Conservation (phyloP, 352 stramenopile species). For the Pythium insidiosum region DNA sequence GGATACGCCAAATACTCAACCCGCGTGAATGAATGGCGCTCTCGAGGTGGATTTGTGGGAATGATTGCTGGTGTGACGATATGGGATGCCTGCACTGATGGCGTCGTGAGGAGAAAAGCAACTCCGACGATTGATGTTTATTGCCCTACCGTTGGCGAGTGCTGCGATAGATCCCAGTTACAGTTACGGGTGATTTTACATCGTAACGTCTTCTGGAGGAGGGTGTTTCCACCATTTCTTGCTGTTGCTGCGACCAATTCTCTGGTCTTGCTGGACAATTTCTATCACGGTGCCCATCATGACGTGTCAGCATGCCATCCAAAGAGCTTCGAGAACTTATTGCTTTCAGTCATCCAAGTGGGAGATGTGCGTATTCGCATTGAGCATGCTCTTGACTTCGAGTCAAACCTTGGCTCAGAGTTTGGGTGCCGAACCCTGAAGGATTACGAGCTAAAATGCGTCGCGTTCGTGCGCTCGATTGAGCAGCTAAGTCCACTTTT, state of each 20-base stretch:
- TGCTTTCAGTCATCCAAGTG: conserved; percentile 38
- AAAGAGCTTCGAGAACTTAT: conserved; percentile 52
- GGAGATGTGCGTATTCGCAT: conserved; percentile 43
- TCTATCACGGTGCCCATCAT: conserved; percentile 47
- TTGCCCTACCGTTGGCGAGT: too few relatives aligned
- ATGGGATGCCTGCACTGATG: conserved; percentile 9
- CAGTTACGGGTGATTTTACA: too few relatives aligned
- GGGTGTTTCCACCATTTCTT: conserved; percentile 27
- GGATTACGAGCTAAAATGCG: conserved; percentile 43
- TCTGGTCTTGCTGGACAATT: conserved; percentile 43
- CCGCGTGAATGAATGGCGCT: conserved; percentile 39
- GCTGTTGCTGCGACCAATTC: background rate
- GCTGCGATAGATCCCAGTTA: too few relatives aligned
- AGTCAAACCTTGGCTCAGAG: conserved; percentile 23
- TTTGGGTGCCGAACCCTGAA: conserved; percentile 38
- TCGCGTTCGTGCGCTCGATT: conserved; percentile 24
- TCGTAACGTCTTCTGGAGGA: conserved; percentile 54
- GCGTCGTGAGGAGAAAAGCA: too few relatives aligned
- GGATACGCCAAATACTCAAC: conserved; percentile 38
- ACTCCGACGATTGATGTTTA: too few relatives aligned
- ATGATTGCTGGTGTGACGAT: conserved; percentile 22
- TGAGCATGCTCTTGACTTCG: conserved; percentile 25
- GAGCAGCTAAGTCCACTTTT: conserved; percentile 48
- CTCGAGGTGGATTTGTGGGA: conserved; percentile 41
- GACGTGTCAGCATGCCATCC: conserved; percentile 23